Evolutionary conservation across 805 yeast genomes (phyloP).

Genomic region (Yarrowia bubula): DNA sequence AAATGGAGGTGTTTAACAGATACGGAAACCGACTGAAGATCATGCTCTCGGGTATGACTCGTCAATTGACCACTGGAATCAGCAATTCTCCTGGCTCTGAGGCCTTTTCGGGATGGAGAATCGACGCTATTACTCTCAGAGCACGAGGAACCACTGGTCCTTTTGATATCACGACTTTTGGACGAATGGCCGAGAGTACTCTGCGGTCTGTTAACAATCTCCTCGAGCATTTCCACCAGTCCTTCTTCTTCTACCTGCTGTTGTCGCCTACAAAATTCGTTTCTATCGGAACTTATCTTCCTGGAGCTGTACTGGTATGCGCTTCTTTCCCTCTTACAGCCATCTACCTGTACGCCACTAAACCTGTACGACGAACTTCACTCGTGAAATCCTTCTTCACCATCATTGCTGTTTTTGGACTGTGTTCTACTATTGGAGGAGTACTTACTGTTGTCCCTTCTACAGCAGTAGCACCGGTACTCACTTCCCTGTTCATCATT

Average conservation of each 20-base stretch:
- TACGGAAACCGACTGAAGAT: conserved; percentile 54
- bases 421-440: neutral
- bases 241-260: conserved; percentile 87
- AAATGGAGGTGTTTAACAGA: conserved; percentile 20
- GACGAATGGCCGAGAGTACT: conserved; percentile 82
- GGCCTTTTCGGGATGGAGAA: conserved; percentile 93
- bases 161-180: conserved; percentile 84
- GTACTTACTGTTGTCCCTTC: neutral
- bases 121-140: conserved; percentile 79
- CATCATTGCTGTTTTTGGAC: conserved; percentile 23
- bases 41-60: conserved; percentile 62
- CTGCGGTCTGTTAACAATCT: conserved; percentile 88
- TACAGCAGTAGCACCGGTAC: neutral
- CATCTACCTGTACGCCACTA: conserved; percentile 40
- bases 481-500: conserved; percentile 15
- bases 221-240: conserved; percentile 94
- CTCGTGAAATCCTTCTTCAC: conserved; percentile 37
- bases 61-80: conserved; percentile 70
- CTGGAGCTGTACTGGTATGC: conserved; percentile 74
- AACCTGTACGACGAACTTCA: neutral
- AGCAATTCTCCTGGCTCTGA: conserved; percentile 69
- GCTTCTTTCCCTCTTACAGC: conserved; percentile 69
- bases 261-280: conserved; percentile 78
- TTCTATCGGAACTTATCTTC: conserved; percentile 89
- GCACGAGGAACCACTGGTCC: conserved; percentile 62